phyloP scores from a whole-genome alignment of 495 filamentous ascomycete genomes.

The Penicillium steckii region DNA sequence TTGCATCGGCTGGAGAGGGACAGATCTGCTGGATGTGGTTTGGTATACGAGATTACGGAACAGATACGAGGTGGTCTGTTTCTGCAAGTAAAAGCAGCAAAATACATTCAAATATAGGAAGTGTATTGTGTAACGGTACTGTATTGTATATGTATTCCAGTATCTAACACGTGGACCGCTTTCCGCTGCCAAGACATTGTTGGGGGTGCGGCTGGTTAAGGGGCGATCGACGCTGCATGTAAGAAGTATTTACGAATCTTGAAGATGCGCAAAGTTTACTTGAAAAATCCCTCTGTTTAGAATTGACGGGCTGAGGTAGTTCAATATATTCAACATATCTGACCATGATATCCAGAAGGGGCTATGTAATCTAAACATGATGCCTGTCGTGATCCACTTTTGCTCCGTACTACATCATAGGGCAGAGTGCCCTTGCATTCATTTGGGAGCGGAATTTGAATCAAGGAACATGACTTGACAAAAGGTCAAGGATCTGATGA shows the following conservation, averaged over 20 bases:
- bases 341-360: background rate
- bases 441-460: background rate
- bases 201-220: conserved; percentile 1
- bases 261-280: no score
- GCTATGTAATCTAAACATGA: no score
- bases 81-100: no score
- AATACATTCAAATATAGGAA: background rate
- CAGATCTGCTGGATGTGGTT: conserved; percentile 9
- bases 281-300: no score
- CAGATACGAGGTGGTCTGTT: background rate
- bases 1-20: conserved; percentile 22
- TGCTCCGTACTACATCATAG: conserved; percentile 12
- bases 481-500: background rate
- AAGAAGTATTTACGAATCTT: background rate
- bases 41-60: conserved; percentile 11
- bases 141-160: background rate
- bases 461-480: background rate
- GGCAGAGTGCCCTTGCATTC: background rate
- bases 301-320: no score
- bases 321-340: no score
- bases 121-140: background rate
- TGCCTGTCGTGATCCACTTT: conserved; percentile 12
- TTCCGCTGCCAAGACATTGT: conserved; percentile 13
- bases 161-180: conserved; percentile 19
- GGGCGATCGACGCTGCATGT: background rate